Conservation (phyloP, 768 basidiomycete species). For the Saitozyma sp. region DNA sequence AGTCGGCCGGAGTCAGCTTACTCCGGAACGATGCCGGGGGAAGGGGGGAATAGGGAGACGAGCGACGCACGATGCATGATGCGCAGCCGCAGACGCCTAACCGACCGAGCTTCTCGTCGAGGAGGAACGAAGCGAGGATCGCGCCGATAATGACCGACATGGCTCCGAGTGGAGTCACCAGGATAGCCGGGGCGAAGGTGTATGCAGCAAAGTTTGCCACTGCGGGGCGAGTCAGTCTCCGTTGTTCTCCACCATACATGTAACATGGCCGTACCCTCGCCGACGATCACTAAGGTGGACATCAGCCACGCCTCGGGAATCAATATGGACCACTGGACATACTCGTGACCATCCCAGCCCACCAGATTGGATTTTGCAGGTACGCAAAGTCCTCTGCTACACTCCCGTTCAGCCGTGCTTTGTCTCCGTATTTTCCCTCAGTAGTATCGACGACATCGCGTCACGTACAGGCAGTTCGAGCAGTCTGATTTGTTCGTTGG, state of each 20-base stretch:
- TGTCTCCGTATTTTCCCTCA: neutral
- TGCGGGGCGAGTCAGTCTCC: conserved; percentile 18
- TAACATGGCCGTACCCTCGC: conserved; percentile 67
- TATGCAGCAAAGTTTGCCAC: conserved; percentile 83
- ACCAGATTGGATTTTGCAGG: conserved; percentile 90
- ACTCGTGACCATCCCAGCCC: conserved; percentile 90
- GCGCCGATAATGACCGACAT: conserved; percentile 95
- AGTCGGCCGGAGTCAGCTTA: conserved; percentile 6
- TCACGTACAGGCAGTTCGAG: conserved; percentile 38
- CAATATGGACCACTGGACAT: neutral
- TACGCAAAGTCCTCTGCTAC: conserved; percentile 81
- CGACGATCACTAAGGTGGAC: conserved; percentile 71
- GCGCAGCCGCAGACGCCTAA: conserved; percentile 63
- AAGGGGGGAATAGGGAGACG: neutral
- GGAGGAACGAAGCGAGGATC: conserved; percentile 85
- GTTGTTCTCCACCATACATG: neutral
- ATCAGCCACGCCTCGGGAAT: conserved; percentile 15
- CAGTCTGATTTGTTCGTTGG: conserved; percentile 25
- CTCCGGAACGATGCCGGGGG: neutral
- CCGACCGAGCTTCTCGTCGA: conserved; percentile 91
- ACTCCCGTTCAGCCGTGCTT: conserved; percentile 1
- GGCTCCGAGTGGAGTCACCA: conserved; percentile 98
- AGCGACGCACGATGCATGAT: conserved; percentile 48
- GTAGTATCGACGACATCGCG: conserved; percentile 44
- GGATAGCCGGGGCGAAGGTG: conserved; percentile 93